Conservation (phyloP, 139 green algal species). For the Coelastrella sp. region DNA sequence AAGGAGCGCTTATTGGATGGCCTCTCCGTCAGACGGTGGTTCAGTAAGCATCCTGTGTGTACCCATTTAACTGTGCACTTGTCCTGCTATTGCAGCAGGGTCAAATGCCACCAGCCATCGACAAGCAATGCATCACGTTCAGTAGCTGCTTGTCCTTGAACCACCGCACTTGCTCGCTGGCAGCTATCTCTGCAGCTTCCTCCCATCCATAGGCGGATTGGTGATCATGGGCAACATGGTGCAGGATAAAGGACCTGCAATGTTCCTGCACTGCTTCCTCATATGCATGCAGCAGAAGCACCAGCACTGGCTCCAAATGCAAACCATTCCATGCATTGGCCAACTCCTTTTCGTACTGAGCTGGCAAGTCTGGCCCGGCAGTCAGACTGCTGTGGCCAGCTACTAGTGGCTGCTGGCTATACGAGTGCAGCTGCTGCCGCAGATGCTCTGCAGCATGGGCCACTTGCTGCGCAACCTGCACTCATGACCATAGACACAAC, state of each 20-base stretch:
- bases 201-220: conserved; percentile 1
- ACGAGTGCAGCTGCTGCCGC: neutral
- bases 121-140: neutral
- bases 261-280: conserved; percentile 8
- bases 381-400: neutral
- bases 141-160: conserved; percentile 4
- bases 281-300: conserved; percentile 23
- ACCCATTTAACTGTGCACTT: too few relatives aligned
- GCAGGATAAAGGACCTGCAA: neutral
- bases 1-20: too few relatives aligned
- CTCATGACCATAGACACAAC: neutral
- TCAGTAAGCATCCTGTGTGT: too few relatives aligned
- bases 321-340: too few relatives aligned
- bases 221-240: neutral
- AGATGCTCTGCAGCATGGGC: neutral
- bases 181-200: neutral
- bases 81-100: too few relatives aligned
- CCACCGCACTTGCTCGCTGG: neutral
- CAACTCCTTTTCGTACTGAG: too few relatives aligned
- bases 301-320: neutral
- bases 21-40: too few relatives aligned
- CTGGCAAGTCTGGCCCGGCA: too few relatives aligned
- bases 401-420: neutral
- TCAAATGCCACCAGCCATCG: too few relatives aligned
- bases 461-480: neutral